Base-by-base conservation (phyloP, 2,329 filamentous ascomycete genomes). In the Botrytis pseudocinerea region DNA sequence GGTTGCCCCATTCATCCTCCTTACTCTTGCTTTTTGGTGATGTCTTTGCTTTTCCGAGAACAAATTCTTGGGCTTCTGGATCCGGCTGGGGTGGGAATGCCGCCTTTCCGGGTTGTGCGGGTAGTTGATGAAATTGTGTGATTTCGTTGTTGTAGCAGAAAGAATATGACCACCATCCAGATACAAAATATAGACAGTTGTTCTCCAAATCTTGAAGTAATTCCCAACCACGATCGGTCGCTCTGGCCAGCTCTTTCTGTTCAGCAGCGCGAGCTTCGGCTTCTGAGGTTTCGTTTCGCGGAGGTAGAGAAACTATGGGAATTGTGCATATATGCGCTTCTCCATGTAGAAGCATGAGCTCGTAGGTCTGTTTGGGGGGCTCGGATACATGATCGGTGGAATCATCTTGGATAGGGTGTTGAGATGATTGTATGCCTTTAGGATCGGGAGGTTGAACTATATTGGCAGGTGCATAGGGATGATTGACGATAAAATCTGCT, bases 131-230 rank as follows among this genome's bases (percentile, higher is more conserved):
- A 81, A 93, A 93, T 80, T 93, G 91, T 80, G 88, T 91, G 73
- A 93, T 88, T 76, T 91, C 87, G 61, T 88, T 84, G 79, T 90
- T 90, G 82, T 93, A 92, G 82, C 91, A 93, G 81, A 93, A 93
- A 48, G 88, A 89, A 80, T 93, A 93, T 72, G 89, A 91, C 91
- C 91, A 93, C 91, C 91, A 93, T 2, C 91, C 91, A 20, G 87
- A 89, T 38, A 91, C 84, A 81, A 90, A 93, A 81, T 92, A 93
- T 77, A 93, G 85, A 82, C 91, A 93, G 70, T 87, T 87, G 1
- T 88, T 90, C 74, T 92, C 87, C 85, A 93, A 88, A 69, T 88
- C 90, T 74, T 88, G 85, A 14, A 93, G 83, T 46, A 93, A 83
- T 80, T 93, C 90, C 83, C 90, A 88, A 0, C 91, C 91, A 38